Base-by-base conservation (phyloP, 495 filamentous ascomycete species). In the Trichoderma asperelloides region DNA sequence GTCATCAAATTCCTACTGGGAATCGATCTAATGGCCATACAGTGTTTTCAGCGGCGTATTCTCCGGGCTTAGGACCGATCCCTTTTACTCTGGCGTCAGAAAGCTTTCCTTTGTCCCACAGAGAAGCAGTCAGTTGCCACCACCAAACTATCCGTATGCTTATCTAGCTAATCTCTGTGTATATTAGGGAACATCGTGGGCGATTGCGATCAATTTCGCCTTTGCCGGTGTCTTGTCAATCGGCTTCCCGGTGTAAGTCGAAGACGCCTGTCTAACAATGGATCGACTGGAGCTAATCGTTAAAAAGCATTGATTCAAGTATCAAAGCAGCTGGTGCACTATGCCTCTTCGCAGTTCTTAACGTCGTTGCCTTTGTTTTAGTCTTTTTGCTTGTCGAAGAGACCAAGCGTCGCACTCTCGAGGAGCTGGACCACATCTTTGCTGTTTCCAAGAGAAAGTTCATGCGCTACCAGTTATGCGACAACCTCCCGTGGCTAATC, bases 191-290 rank as follows among this genome's bases (percentile, higher is more conserved):
- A 69, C 70, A 28, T 72, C 75, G 27, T 79, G 77, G 65, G 74
- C 70, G 23, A 77, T 77, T 65, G 70, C 75, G 0, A 69, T 69
- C 60, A 77, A 75, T 57, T 74, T 76, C 7, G 68, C 69, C 60
- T 77, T 77, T 40, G 71, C 71, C 11, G 77, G 77, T 1, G 71
- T 78, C 11, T 72, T 80, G 23, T 75, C 76, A 8, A 73, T 78
- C 63, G 73, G 76, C 33, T 79, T 73, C 63, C 78, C 77, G 1
- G 68, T 67, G 55, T 60, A 33, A 13, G 25, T 25, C 3, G 1
- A 3, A 64, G 2, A 16, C 33, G 7, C 1, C 3, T 9, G 3
- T 23, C 18, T 11, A 21, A 51, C 11, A 18, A 25, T 21, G 2
- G n/a, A 9, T 21, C 11, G 11, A 11, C 8, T 23, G 8, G 18